Base-by-base conservation (phyloP, 2,329 filamentous ascomycete species). In the Fusarium lateritium region DNA sequence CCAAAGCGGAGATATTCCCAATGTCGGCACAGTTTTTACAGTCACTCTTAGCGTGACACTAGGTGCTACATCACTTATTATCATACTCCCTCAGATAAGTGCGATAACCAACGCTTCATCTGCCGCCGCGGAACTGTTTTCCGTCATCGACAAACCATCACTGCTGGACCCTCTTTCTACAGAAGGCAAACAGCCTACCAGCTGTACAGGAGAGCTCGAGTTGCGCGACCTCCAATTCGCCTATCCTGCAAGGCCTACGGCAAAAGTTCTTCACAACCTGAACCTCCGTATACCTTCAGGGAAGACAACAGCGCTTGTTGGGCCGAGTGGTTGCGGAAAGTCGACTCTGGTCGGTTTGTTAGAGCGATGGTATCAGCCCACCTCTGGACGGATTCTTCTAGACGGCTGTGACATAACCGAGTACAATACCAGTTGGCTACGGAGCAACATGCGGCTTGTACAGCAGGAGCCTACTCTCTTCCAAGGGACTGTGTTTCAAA, bases 231-330 rank as follows among this genome's bases (percentile, higher is more conserved):
- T 51, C 4, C 17, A 19, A 4, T 51, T 51, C 14, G 22, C 47
- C n/a, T 51, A 51, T 39, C 47, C 47, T 2, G 14, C 47, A 5
- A 34, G 47, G 7, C 47, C 47, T 15, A 17, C 10, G 9, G 36
- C 34, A 9, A 28, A 8, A 2, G 36, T 51, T 4, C 36, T 51
- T 13, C 9, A 31, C 8, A 21, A n/a, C 8, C n/a, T 91, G 4
- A 82, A 82, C 64, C 76, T 91, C 7, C 79, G 73, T 2, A 85
- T 91, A 50, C 80, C 83, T 45, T 82, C 84, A 13, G 87, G 88
- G 9, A 89, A 90, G 69, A 83, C 87, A 2, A 91, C 89, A 0
- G 90, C 90, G 5, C 88, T 93, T 13, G 89, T 92, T 14, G 90
- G 90, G 0, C 85, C 88, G 2, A 90, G 87, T 3, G 90, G 90